Conservation (phyloP, 2,329 filamentous ascomycete genomes). For the Aureobasidium musti region DNA sequence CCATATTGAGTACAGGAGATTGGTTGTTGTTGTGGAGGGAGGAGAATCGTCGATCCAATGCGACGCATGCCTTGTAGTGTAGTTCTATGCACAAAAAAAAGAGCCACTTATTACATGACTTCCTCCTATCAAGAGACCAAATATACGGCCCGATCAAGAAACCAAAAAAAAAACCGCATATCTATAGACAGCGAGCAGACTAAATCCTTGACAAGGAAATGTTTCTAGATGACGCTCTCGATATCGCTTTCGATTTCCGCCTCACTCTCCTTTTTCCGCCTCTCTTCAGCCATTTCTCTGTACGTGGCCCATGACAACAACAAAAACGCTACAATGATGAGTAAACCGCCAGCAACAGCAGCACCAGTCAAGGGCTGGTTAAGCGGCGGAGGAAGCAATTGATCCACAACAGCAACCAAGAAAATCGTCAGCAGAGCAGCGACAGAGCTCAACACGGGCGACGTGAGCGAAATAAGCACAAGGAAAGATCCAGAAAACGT, state of each 20-base stretch:
- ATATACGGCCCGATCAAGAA: no score
- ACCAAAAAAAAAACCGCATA: neutral
- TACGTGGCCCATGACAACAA: conserved; percentile 90
- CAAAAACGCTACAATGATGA: conserved; percentile 88
- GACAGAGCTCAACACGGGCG: conserved; percentile 81
- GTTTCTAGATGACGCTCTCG: conserved; percentile 40
- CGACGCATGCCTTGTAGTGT: neutral
- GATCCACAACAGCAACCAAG: conserved; percentile 89
- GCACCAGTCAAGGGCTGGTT: conserved; percentile 73
- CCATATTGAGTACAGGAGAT: neutral
- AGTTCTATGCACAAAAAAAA: neutral
- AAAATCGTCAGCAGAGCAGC: conserved; percentile 95
- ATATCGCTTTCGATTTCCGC: conserved; percentile 48
- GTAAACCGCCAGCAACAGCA: conserved; percentile 75
- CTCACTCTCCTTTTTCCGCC: conserved; percentile 57
- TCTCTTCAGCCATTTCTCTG: conserved; percentile 85
- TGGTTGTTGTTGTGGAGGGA: neutral
- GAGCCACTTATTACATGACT: neutral
- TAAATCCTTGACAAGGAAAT: neutral
- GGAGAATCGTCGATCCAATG: neutral
- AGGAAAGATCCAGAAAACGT: conserved; percentile 92
- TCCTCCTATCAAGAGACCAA: neutral
- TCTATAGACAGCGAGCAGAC: neutral
- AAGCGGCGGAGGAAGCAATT: conserved; percentile 68
- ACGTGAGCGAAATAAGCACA: conserved; percentile 88